phyloP scores from a whole-genome alignment of 108 stramenopile species.

The Discostella pseudostelligera region DNA sequence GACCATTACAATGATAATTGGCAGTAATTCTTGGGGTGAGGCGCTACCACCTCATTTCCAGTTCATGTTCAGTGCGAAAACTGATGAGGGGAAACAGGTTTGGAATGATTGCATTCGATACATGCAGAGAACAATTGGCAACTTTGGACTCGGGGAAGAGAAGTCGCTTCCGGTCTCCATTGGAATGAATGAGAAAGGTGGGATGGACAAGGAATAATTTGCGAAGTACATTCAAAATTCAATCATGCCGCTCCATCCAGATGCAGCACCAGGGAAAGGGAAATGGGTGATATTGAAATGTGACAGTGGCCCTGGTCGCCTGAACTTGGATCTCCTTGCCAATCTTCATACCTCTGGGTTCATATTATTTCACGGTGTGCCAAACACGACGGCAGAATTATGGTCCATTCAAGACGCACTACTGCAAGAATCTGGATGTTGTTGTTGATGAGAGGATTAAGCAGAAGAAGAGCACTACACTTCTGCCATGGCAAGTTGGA shows the following conservation, averaged over 20 bases:
- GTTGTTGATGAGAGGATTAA: not conserved
- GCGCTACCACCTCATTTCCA: constrained; percentile 3
- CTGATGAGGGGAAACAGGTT: not conserved
- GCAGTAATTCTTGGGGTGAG: constrained; percentile 7
- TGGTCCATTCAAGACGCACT: constrained; percentile 20
- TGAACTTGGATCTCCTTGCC: constrained; percentile 5
- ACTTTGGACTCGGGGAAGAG: not conserved
- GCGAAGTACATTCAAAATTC: constrained; percentile 7
- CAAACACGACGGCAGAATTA: constrained; percentile 21
- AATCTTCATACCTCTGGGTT: constrained; percentile 1
- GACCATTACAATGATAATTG: constrained; percentile 1
- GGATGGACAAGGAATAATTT: constrained; percentile 17
- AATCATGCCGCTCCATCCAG: constrained; percentile 17
- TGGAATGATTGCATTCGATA: not conserved
- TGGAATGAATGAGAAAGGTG: constrained; percentile 22
- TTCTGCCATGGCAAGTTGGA: constrained; percentile 13
- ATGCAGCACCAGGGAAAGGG: constrained; percentile 6
- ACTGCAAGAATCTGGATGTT: constrained; percentile 11
- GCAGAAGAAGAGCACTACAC: not conserved
- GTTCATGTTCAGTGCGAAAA: not conserved
- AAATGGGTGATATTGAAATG: constrained; percentile 20
- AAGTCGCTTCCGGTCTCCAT: not conserved
- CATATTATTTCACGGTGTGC: constrained; percentile 15
- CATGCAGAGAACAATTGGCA: not conserved
- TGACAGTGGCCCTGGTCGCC: constrained; percentile 19